Base-by-base conservation (phyloP, 2,329 filamentous ascomycete genomes). In the Diplodia mutila region DNA sequence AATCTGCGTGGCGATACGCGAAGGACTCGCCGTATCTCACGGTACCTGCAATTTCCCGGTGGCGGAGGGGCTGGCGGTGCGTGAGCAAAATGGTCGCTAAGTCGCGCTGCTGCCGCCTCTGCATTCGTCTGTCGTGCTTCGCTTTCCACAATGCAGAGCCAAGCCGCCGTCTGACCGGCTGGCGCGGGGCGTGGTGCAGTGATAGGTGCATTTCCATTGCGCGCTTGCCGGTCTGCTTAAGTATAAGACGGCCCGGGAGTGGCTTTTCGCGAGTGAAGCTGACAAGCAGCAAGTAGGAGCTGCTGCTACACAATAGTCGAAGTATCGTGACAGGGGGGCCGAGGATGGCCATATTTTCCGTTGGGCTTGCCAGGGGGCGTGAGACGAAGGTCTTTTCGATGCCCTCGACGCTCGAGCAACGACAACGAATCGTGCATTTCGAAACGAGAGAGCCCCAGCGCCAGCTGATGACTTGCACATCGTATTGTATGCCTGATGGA, bases 31-130 rank as follows among this genome's bases (percentile, higher is more conserved):
- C 25, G 39, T 25, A 42, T 61, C 16, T 48, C 25, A 25, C 46
- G 59, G 46, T 63, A 51, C 59, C 34, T 51, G 59, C 46, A 63
- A 63, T 63, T 29, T 61, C 59, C 39, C 39, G 29, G 52, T n/a
- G 27, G 12, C 27, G 59, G 39, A 18, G 27, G 25, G 34, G 39
- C 7, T 54, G 52, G 21, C 27, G 57, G 39, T 11, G 39, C 25
- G 57, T 7, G 57, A 27, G 25, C 27, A 11, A 9, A 37, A 5
- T 29, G 23, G 55, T 27, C 8, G 37, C 55, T 27, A 39, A 8
- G 7, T 21, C 21, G 39, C 21, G 18, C 53, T 37, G 53, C 14
- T 39, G n/a, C 54, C 21, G 14, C 18, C 18, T 27, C 23, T 63
- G 39, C 42, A 16, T 27, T 51, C 29, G 8, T 61, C 39, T 21